Evolutionary conservation across 371 early-diverging fungal genomes (phyloP), one percentile per base, ranked within the genome.

Genomic region (Paraphysoderma sedebokerense): DNA sequence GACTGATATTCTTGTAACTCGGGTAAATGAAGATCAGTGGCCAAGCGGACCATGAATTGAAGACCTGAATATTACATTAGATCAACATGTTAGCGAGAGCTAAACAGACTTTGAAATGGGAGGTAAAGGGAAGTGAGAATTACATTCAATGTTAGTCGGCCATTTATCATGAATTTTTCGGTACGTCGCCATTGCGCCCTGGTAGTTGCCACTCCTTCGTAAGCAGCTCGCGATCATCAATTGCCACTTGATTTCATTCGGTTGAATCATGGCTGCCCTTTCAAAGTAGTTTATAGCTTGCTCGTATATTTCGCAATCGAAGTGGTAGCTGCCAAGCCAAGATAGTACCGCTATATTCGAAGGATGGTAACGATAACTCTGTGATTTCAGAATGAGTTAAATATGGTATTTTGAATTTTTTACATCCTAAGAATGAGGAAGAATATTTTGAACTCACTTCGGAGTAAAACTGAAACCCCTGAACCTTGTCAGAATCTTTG

Each of bases 211-310:
- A 31, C 57, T 54, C 7, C 67, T 32, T 22, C 70, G 53, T 41
- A 49, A 57, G 42, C 70, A 70, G 47, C 63, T 57, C 11, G 69
- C 70, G 35, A 67, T 59, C 67, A 68, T 67, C 30, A 73, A 59
- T 36, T 57, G 67, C 73, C 73, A 73, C 52, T 61, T 57, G 36
- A 67, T 55, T 38, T 67, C 60, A 22, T 24, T 37, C 0, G 73
- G 73, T 40, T 68, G 62, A 28, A 67, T 64, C 12, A 57, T 20
- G 2, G 52, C 53, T 1, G 67, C 70, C 1, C 65, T 52, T 38
- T 67, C 64, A 47, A 68, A 73, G 45, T 61, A 66, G 47, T 61
- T 61, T n/a, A 70, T 46, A n/a, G 73, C 73, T 46, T 68, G 66
- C 39, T 73, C 73, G 51, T 70, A 73, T 6, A 65, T 60, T 49